A percentile compares a stretch with the other conserved stretches of the same genome.
Conservation (phyloP, 2,329 filamentous ascomycete species). For the Leptosphaerulina australis region DNA sequence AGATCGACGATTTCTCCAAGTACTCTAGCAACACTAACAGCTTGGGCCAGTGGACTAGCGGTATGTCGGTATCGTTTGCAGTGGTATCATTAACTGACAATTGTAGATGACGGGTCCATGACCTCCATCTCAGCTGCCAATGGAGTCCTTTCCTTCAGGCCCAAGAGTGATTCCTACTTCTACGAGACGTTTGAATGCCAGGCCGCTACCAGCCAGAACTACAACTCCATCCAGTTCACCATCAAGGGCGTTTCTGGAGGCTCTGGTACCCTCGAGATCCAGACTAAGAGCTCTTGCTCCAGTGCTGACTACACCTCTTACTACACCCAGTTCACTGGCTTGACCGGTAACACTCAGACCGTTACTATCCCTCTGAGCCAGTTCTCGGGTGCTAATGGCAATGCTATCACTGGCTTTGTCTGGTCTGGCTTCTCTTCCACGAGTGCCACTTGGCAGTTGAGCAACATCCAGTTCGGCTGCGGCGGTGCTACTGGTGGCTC, state of each 20-base stretch:
- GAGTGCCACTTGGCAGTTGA: slow-evolving; percentile 55
- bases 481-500: slow-evolving; percentile 18
- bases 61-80: slow-evolving; percentile 22
- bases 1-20: slow-evolving; percentile 50
- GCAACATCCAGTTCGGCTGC: slow-evolving; percentile 57
- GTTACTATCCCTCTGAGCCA: slow-evolving; percentile 58
- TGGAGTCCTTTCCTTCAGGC: slow-evolving; percentile 59
- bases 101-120: slow-evolving; percentile 59
- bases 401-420: slow-evolving; percentile 56
- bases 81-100: not conserved
- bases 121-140: slow-evolving; percentile 50
- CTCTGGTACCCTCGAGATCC: slow-evolving; percentile 54
- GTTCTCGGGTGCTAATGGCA: slow-evolving; percentile 58
- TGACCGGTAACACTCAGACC: slow-evolving; percentile 59
- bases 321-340: slow-evolving; percentile 52
- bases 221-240: slow-evolving; percentile 56
- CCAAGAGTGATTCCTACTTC: slow-evolving; percentile 58
- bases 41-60: slow-evolving; percentile 46
- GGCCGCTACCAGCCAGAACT: slow-evolving; percentile 53
- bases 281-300: slow-evolving; percentile 55
- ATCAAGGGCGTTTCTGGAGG: slow-evolving; percentile 54
- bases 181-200: slow-evolving; percentile 61
- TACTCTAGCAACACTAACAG: slow-evolving; percentile 46
- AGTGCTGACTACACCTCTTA: slow-evolving; percentile 52
- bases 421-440: slow-evolving; percentile 51